These are phyloP conservation scores for Leccinum variicolor DNA, from an alignment of 768 basidiomycete genomes.

Conservation along the genomic window DNA sequence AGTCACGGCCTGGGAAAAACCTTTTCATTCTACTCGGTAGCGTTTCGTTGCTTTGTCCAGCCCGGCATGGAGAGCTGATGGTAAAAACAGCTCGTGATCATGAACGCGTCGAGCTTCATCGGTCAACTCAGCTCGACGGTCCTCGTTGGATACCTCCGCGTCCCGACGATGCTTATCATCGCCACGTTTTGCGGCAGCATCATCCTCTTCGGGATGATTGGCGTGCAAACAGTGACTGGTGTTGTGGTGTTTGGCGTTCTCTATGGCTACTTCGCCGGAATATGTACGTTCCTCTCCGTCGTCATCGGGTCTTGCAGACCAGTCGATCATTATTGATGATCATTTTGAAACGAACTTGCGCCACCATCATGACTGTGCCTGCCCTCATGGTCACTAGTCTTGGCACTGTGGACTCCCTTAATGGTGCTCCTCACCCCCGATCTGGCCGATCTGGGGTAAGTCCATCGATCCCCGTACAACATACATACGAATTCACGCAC, in stretches of 20 bases:
- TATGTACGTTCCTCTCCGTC: conserved; percentile 27
- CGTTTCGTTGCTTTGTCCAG: conserved; percentile 6
- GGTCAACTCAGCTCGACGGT: conserved; percentile 52
- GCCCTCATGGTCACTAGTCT: conserved; percentile 24
- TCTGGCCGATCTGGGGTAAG: conserved; percentile 51
- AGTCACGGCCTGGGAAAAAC: conserved; percentile 41
- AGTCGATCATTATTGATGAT: neutral
- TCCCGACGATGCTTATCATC: conserved; percentile 36
- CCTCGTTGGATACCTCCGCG: conserved; percentile 41
- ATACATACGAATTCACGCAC: neutral
- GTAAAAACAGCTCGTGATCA: conserved; percentile 46
- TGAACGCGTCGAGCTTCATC: conserved; percentile 51
- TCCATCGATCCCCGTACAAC: neutral
- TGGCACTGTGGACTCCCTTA: conserved; percentile 42
- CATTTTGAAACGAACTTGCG: neutral
- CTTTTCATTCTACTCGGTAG: conserved; percentile 60
- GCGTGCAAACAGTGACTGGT: conserved; percentile 36
- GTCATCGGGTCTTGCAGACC: neutral
- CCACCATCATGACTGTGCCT: neutral
- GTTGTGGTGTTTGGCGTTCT: conserved; percentile 42
- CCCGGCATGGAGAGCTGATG: neutral
- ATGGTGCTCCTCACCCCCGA: conserved; percentile 43
- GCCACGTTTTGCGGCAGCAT: conserved; percentile 37
- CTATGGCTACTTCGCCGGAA: conserved; percentile 54
- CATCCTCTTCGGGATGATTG: conserved; percentile 48